Conservation (phyloP, 371 early-diverging fungal genomes). For the Mortierella sp. region DNA sequence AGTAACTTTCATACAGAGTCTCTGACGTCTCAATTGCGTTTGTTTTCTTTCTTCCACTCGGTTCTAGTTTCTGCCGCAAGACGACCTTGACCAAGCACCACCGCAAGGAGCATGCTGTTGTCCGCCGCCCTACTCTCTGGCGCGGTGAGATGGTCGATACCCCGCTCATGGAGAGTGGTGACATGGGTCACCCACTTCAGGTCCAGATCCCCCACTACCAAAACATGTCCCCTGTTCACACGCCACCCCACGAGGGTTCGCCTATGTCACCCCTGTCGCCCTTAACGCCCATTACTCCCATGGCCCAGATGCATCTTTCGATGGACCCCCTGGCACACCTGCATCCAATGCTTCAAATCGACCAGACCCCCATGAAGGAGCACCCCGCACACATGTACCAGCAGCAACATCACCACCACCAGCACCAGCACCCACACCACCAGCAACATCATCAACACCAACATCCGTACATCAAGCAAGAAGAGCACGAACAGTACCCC, state of each 20-base stretch:
- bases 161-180: constrained; percentile 17
- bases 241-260: constrained; percentile 44
- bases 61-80: constrained; percentile 70
- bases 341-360: constrained; percentile 37
- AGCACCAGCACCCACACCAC: constrained; percentile 17
- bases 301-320: constrained; percentile 31
- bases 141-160: constrained; percentile 31
- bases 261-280: constrained; percentile 51
- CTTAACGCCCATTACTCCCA: constrained; percentile 38
- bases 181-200: constrained; percentile 36
- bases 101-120: constrained; percentile 57
- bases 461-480: constrained; percentile 17
- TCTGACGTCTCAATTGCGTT: too few species aligned
- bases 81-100: constrained; percentile 77
- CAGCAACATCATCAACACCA: constrained; percentile 17
- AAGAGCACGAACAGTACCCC: constrained; percentile 17
- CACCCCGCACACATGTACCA: constrained; percentile 17
- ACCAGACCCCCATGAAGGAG: constrained; percentile 18
- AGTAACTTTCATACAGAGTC: too few species aligned
- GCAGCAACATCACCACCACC: constrained; percentile 23
- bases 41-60: not conserved
- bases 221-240: constrained; percentile 41
- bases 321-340: constrained; percentile 41
- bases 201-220: constrained; percentile 50
- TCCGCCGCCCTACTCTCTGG: constrained; percentile 32